phyloP scores from a whole-genome alignment of 352 stramenopile genomes.

The Phytophthora fragariaefolia region DNA sequence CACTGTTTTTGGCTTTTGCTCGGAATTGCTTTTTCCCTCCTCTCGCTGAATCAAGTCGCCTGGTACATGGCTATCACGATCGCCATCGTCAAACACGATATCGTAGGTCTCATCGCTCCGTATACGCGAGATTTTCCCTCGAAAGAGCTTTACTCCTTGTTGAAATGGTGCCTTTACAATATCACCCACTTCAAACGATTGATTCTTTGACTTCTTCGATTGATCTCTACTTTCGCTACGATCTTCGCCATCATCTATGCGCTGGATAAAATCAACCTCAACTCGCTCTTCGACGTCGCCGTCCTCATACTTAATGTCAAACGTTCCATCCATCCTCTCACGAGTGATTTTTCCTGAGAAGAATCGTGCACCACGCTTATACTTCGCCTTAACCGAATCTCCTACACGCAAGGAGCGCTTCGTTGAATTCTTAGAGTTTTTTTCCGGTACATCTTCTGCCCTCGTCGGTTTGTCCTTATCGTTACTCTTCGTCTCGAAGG shows the following conservation, averaged over 20 bases:
- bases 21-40: constrained; percentile 36
- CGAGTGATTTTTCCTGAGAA: constrained; percentile 49
- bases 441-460: constrained; percentile 5
- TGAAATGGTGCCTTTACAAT: constrained; percentile 62
- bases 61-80: constrained; percentile 42
- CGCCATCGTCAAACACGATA: constrained; percentile 52
- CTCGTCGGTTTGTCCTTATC: constrained; percentile 12
- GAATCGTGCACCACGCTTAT: constrained; percentile 44
- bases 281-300: constrained; percentile 48
- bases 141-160: constrained; percentile 45
- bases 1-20: constrained; percentile 14
- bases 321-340: constrained; percentile 47
- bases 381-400: constrained; percentile 42
- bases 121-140: constrained; percentile 45
- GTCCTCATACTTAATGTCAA: constrained; percentile 57
- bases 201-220: constrained; percentile 34
- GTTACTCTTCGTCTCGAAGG: constrained; percentile 21
- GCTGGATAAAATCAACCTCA: constrained; percentile 36
- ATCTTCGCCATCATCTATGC: constrained; percentile 1
- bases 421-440: not conserved
- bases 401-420: constrained; percentile 25
- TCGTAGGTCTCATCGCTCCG: constrained; percentile 57
- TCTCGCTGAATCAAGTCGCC: constrained; percentile 35
- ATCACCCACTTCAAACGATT: constrained; percentile 44
- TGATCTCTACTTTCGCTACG: constrained; percentile 39